Evolutionary conservation across 139 green algal species (phyloP).

Genomic region (Coelastrella sp.): DNA sequence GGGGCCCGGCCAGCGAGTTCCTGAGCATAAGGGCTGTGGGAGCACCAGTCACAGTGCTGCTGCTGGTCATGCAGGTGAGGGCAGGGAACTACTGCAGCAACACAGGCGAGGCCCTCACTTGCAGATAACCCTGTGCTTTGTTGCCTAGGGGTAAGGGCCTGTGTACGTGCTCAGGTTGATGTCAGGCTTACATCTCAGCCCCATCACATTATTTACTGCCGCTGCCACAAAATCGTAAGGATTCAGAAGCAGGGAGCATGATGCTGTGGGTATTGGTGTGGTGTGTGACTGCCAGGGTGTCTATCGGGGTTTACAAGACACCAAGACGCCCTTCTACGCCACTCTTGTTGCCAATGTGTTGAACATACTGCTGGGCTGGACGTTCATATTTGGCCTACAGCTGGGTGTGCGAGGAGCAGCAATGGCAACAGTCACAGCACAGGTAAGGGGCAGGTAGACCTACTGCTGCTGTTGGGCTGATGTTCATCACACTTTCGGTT

Average conservation of each 20-base stretch:
- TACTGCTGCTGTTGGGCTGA: background rate
- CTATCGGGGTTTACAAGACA: conserved; percentile 82
- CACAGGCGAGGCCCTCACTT: background rate
- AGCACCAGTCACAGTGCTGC: conserved; percentile 69
- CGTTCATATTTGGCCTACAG: conserved; percentile 76
- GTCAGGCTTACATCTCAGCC: background rate
- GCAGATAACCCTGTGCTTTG: background rate
- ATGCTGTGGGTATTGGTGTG: background rate
- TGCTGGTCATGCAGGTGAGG: conserved; percentile 78
- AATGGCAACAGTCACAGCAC: conserved; percentile 4
- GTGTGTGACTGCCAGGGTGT: conserved; percentile 64
- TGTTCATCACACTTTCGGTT: background rate
- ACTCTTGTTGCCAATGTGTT: conserved; percentile 74
- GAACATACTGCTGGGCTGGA: conserved; percentile 74
- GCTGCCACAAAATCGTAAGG: too few relatives aligned
- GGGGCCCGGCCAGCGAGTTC: conserved; percentile 49
- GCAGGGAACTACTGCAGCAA: background rate
- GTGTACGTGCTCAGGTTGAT: too few relatives aligned
- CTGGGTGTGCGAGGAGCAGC: conserved; percentile 62
- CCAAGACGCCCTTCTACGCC: conserved; percentile 74
- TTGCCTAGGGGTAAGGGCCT: too few relatives aligned
- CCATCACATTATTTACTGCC: too few relatives aligned
- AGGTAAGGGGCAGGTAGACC: background rate
- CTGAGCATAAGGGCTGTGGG: conserved; percentile 70
- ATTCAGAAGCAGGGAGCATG: too few relatives aligned